phyloP scores from a whole-genome alignment of 1,139 yeast species.

The Magnusiomyces magnusii region DNA sequence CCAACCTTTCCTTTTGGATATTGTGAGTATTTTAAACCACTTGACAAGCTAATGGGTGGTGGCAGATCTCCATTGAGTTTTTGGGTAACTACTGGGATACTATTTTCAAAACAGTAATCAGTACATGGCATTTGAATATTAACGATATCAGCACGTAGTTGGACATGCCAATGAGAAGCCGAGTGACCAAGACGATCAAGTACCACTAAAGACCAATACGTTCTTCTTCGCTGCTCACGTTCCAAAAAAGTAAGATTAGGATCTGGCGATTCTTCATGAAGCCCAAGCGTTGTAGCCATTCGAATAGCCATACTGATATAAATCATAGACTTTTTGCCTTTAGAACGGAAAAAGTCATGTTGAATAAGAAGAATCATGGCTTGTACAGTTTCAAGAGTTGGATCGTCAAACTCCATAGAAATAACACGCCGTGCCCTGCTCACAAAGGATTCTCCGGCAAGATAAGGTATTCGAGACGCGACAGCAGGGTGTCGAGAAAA shows the following conservation, averaged over 20 bases:
- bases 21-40: slow-evolving; percentile 8
- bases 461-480: slow-evolving; percentile 23
- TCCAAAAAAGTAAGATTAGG: slow-evolving; percentile 30
- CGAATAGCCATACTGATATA: slow-evolving; percentile 34
- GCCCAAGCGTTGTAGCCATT: slow-evolving; percentile 32
- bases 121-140: slow-evolving; percentile 32
- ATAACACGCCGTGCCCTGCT: slow-evolving; percentile 28
- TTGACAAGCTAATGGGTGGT: slow-evolving; percentile 11
- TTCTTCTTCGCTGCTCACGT: slow-evolving; percentile 32
- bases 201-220: slow-evolving; percentile 35
- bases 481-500: slow-evolving; percentile 33
- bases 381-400: slow-evolving; percentile 34
- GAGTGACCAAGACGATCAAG: slow-evolving; percentile 35
- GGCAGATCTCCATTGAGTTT: slow-evolving; percentile 20
- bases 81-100: slow-evolving; percentile 28
- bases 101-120: slow-evolving; percentile 27
- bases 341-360: slow-evolving; percentile 33
- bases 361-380: slow-evolving; percentile 33
- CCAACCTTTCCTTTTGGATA: slow-evolving; percentile 13
- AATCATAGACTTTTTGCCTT: slow-evolving; percentile 34
- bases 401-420: slow-evolving; percentile 31
- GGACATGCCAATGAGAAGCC: slow-evolving; percentile 30
- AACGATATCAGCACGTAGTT: slow-evolving; percentile 25
- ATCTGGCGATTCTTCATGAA: slow-evolving; percentile 28
- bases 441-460: slow-evolving; percentile 32